phyloP scores from a whole-genome alignment of 805 yeast genomes.

The Candida silvicultrix region DNA sequence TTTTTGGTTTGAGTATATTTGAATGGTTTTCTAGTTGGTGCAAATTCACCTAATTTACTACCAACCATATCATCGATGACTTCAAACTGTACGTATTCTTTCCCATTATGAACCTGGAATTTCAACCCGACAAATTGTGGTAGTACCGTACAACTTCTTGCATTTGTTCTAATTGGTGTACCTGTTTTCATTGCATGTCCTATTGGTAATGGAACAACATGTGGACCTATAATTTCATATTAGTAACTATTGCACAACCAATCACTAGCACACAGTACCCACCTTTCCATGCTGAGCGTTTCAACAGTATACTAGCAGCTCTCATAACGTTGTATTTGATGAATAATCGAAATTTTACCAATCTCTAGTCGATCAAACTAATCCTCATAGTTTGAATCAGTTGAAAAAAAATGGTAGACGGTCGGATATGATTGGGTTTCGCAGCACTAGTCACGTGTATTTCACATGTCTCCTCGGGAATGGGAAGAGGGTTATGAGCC shows the following conservation, averaged over 20 bases:
- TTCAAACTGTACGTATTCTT: slow-evolving; percentile 82
- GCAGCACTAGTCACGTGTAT: background rate
- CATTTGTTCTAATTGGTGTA: slow-evolving; percentile 91
- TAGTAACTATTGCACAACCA: background rate
- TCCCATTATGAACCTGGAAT: slow-evolving; percentile 95
- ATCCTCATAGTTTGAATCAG: background rate
- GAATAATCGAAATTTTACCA: too few species aligned
- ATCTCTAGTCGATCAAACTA: too few species aligned
- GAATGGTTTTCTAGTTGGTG: slow-evolving; percentile 87
- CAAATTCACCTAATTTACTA: slow-evolving; percentile 89
- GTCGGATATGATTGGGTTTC: background rate
- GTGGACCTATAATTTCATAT: slow-evolving; percentile 63
- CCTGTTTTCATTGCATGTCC: slow-evolving; percentile 75
- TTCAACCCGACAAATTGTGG: slow-evolving; percentile 95
- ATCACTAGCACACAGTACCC: slow-evolving; percentile 9
- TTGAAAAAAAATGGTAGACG: background rate
- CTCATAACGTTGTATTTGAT: slow-evolving; percentile 32
- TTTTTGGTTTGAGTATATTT: slow-evolving; percentile 76
- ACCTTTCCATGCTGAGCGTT: slow-evolving; percentile 58
- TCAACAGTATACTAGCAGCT: slow-evolving; percentile 31
- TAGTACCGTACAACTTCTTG: slow-evolving; percentile 87
- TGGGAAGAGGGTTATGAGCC: too few species aligned
- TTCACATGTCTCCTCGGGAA: too few species aligned
- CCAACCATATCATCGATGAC: slow-evolving; percentile 97
- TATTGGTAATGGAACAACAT: slow-evolving; percentile 91